These are phyloP conservation scores for Exophiala calicioides DNA, from an alignment of 2,329 filamentous ascomycete genomes.

Conservation along the genomic window DNA sequence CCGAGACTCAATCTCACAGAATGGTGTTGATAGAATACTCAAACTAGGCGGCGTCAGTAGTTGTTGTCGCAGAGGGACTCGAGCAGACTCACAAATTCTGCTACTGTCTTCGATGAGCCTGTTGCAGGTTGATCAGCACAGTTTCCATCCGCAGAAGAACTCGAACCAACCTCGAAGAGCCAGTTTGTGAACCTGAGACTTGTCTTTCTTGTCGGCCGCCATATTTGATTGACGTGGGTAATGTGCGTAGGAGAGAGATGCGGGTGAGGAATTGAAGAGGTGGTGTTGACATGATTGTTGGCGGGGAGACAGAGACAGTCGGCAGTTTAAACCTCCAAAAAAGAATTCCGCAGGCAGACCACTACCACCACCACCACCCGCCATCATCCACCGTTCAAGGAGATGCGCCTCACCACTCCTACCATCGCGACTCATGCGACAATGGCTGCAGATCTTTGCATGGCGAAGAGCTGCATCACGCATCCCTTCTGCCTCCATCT, in stretches of 20 bases:
- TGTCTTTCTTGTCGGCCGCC: constrained; percentile 54
- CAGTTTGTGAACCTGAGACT: constrained; percentile 92
- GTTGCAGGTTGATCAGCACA: constrained; percentile 12
- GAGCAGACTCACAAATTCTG: constrained; percentile 95
- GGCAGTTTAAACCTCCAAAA: too few species aligned
- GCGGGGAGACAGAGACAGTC: constrained; percentile 16
- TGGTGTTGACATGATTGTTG: constrained; percentile 21
- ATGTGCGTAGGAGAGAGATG: constrained; percentile 1
- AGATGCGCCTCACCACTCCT: constrained; percentile 8
- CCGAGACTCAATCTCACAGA: constrained; percentile 58
- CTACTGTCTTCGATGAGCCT: constrained; percentile 80
- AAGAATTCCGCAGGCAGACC: too few species aligned
- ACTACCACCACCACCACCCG: not conserved
- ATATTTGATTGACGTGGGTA: constrained; percentile 19
- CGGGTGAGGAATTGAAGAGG: not conserved
- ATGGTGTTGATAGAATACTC: constrained; percentile 99
- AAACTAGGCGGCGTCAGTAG: constrained; percentile 55
- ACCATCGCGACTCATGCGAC: constrained; percentile 28
- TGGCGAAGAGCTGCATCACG: constrained; percentile 30
- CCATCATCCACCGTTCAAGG: not conserved
- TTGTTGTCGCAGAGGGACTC: constrained; percentile 29
- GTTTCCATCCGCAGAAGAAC: not conserved
- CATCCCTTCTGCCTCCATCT: constrained; percentile 23
- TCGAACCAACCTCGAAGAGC: constrained; percentile 58
- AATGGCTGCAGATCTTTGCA: constrained; percentile 32